Conservation (phyloP, 1,284 basidiomycete genomes). For the Ustilago lituana region DNA sequence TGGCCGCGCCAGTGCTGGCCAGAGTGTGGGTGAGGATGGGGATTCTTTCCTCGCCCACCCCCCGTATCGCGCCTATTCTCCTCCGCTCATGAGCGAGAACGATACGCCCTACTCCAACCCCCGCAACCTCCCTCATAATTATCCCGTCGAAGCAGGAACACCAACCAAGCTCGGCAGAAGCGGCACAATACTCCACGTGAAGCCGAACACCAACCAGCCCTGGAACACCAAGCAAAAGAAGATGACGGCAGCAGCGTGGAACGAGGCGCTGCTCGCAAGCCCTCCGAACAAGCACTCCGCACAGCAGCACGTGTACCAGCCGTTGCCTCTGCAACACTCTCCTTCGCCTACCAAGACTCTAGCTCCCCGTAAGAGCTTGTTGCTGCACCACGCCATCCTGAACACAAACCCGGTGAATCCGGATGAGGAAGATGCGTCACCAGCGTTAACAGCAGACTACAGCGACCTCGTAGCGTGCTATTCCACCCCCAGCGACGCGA, state of each 20-base stretch:
- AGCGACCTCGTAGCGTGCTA: constrained; percentile 40
- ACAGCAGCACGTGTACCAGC: constrained; percentile 1
- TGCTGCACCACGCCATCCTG: constrained; percentile 23
- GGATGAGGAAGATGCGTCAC: constrained; percentile 1
- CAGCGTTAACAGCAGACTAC: constrained; percentile 30
- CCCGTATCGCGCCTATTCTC: constrained; percentile 3
- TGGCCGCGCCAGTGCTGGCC: too few species aligned
- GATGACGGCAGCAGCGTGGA: constrained; percentile 22
- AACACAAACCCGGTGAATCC: background rate
- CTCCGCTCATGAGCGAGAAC: constrained; percentile 27
- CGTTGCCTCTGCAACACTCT: background rate
- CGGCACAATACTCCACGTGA: constrained; percentile 28
- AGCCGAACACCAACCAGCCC: constrained; percentile 19
- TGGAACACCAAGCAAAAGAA: constrained; percentile 17
- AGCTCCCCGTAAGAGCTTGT: constrained; percentile 12
- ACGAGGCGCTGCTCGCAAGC: constrained; percentile 24
- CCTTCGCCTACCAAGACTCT: background rate
- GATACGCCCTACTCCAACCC: constrained; percentile 31
- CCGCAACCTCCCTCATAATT: background rate
- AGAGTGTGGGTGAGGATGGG: constrained; percentile 33
- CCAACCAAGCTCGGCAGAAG: constrained; percentile 19
- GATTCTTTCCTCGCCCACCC: constrained; percentile 27
- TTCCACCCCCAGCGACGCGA: constrained; percentile 23
- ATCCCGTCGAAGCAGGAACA: background rate
- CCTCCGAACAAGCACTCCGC: constrained; percentile 31